A percentile compares a stretch with the other conserved stretches of the same genome.
Conservation (phyloP, 441 rosid genomes). For the Rhodomyrtus psidioides region DNA sequence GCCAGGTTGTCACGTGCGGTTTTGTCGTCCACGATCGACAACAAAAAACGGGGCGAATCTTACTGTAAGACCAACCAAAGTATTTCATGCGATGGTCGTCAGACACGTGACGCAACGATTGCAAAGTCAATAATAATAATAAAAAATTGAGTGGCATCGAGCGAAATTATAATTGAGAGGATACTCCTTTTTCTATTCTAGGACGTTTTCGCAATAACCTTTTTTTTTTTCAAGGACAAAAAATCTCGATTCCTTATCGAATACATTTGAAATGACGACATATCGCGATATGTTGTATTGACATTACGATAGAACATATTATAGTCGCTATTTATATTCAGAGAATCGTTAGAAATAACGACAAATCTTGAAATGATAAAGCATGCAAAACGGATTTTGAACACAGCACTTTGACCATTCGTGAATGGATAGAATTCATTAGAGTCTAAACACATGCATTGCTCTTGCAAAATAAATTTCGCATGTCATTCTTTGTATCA, state of each 20-base stretch:
- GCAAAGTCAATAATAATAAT: not conserved
- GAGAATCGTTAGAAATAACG: not conserved
- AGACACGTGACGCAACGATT: not conserved
- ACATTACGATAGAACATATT: not conserved
- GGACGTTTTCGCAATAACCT: not conserved
- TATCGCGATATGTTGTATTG: not conserved
- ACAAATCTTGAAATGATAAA: not conserved
- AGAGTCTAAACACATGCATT: not conserved
- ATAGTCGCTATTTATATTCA: not conserved
- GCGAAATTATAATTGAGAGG: not conserved
- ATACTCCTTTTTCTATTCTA: not conserved
- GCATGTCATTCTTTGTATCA: not conserved
- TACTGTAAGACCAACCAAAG: not conserved
- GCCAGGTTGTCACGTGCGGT: conserved; percentile 30
- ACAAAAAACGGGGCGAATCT: not conserved
- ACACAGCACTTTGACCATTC: not conserved
- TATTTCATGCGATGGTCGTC: not conserved
- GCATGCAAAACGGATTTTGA: not conserved
- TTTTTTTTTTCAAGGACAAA: not conserved
- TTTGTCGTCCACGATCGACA: conserved; percentile 1
- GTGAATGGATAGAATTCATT: not conserved
- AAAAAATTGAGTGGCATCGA: not conserved
- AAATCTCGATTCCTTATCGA: not conserved
- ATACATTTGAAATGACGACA: not conserved
- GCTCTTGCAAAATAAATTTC: not conserved